Base-by-base conservation (phyloP, 352 stramenopile genomes). In the Phytophthora capsici region DNA sequence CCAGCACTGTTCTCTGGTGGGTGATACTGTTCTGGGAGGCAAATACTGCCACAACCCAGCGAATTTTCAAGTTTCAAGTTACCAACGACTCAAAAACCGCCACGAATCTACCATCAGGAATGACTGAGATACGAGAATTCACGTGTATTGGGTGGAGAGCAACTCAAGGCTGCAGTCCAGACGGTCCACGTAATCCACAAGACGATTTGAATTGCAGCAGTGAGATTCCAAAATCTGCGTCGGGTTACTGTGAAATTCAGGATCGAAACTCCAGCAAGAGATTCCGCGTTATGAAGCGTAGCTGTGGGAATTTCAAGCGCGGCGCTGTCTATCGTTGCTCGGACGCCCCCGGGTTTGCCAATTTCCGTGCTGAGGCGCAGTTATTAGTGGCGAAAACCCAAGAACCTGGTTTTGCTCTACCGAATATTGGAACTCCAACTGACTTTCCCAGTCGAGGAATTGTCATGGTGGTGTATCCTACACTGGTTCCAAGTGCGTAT, bases 211-310 rank as follows among this genome's bases (percentile, higher is more conserved):
- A 66, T 30, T 92, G 83, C 55, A 50, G 68, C 23, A 52, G 72
- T 28, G 28, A 63, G n/a, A 64, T 87, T 10, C 61, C 52, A 7
- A 34, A 66, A n/a, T 53, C 63, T 12, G 44, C 71, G 0, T 74
- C 81, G 2, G 83, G 83, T 3, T 92, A 87, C 64, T 92, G 83
- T 23, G 81, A 88, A 60, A 41, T 92, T 40, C 9, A 76, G 28
- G 81, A 90, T 43, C 51, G 17, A 3, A 48, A 66, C 30, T 82
- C 79, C 4, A 58, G 63, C 44, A 68, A 88, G 55, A 69, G 64
- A 28, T 87, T 89, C 28, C 81, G 81, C 20, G 81, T 87, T 30
- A 90, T 89, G 83, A 71, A 86, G 46, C 78, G 77, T 23, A 74
- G 72, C 13, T 90, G 83, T 37, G 65, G 69, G 17, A 81, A 72